Conservation (phyloP, 768 basidiomycete genomes). For the Cubamyces lactineus region DNA sequence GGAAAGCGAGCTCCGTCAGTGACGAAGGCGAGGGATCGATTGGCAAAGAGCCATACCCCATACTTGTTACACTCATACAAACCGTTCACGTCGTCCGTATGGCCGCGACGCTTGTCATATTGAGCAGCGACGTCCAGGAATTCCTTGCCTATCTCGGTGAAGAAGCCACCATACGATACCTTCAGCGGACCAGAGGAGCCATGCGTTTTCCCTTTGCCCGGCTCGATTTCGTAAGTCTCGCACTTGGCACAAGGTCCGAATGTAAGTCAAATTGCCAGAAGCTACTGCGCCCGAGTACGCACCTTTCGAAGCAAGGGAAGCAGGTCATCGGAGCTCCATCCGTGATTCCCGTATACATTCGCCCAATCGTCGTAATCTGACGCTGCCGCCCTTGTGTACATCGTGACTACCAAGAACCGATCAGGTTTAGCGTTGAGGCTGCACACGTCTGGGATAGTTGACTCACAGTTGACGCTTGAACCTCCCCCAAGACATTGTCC, state of each 20-base stretch:
- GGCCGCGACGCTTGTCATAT: conserved; percentile 28
- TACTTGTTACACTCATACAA: conserved; percentile 32
- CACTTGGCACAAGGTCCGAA: conserved; percentile 28
- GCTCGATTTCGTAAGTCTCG: conserved; percentile 42
- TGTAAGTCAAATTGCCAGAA: conserved; percentile 11
- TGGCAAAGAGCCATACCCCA: conserved; percentile 24
- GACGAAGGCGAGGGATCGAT: background rate
- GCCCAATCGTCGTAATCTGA: conserved; percentile 75
- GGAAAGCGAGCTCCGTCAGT: background rate
- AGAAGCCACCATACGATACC: conserved; percentile 33
- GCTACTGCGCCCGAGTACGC: background rate
- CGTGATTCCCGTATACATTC: conserved; percentile 50
- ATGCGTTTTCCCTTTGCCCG: conserved; percentile 39
- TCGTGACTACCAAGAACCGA: conserved; percentile 34
- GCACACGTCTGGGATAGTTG: background rate
- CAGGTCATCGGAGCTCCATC: conserved; percentile 63
- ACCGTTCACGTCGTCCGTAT: conserved; percentile 30
- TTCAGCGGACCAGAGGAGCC: conserved; percentile 51
- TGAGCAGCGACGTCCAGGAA: conserved; percentile 32
- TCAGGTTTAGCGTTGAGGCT: background rate
- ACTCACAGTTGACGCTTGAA: conserved; percentile 60
- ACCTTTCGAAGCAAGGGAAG: conserved; percentile 66
- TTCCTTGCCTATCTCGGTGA: conserved; percentile 30
- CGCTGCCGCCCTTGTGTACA: conserved; percentile 62
- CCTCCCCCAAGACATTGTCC: conserved; percentile 65